Evolutionary conservation across 495 filamentous ascomycete genomes (phyloP), one percentile per base, ranked within the genome.

Genomic region (Physcia stellaris): DNA sequence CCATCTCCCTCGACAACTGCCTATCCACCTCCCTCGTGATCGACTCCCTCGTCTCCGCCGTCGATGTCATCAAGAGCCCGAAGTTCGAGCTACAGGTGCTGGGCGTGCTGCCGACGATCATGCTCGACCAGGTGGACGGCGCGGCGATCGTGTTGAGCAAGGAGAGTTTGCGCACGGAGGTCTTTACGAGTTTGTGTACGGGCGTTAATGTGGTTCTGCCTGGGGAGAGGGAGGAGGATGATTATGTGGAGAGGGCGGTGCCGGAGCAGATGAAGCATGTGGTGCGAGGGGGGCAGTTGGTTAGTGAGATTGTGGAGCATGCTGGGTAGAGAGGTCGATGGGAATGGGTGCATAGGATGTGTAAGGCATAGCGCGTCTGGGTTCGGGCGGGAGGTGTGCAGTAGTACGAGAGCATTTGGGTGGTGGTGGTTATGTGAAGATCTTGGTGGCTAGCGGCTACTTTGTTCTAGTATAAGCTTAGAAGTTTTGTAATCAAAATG

Each of bases 71-170:
- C 69, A 94, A 94, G 64, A 85, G 75, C 39, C 71, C 81, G 40
- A 87, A 85, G 49, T 94, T 99, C 54, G 86, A 85, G 23, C 63
- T 96, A 15, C 87, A 96, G 60, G 79, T 96, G 22, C 58, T 86
- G 29, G 86, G 83, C 37, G 71, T 64, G 6, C 68, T 92, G 19
- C 90, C 92, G 10, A 95, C 86, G 16, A 60, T 96, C 37, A 60
- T 95, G 36, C 61, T 98, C 34, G 92, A 98, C 56, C 84, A 94
- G 62, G 79, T 95, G 35, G 90, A 98, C 54, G 80, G 85, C 40
- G 90, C 84, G 15, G 74, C 76, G 28, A 57, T 96, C 39, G 96
- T 93, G 60, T 69, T 98, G 15, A 71, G 76, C 49, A 78, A 77
- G 51, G 79, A 86, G 47, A 85, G 79, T 53, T 58, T 78, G 31